A percentile compares a stretch with the other conserved stretches of the same genome.
Conservation (phyloP, 176 grass and related monocot species). For the Melocanna baccifera region DNA sequence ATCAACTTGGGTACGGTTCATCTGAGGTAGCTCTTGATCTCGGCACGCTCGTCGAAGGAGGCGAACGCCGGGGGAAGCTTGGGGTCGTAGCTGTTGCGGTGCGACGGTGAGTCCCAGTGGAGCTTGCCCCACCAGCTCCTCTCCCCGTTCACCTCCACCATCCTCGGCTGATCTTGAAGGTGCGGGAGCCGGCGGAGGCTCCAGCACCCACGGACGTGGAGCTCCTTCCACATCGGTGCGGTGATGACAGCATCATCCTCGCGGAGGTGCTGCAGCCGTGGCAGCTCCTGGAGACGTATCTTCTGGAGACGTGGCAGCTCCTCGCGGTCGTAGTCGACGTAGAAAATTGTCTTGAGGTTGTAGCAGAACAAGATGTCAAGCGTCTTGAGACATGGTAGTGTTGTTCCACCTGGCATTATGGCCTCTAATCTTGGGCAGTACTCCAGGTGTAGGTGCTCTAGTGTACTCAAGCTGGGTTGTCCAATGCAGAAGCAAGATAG, state of each 20-base stretch:
- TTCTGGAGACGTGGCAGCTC: not conserved
- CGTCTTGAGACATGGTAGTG: not conserved
- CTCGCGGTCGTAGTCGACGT: fast-evolving
- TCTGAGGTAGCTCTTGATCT: slow-evolving; percentile 17
- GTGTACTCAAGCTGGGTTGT: too few species aligned
- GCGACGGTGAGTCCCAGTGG: not conserved
- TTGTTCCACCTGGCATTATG: fast-evolving
- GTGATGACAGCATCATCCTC: not conserved
- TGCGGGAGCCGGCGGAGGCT: not conserved
- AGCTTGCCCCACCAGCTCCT: slow-evolving; percentile 15
- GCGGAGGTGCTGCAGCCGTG: not conserved
- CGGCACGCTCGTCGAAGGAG: not conserved
- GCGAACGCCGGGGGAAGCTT: not conserved
- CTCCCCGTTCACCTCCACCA: not conserved
- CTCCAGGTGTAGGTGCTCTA: slow-evolving; percentile 11
- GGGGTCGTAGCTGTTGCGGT: not conserved
- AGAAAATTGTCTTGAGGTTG: slow-evolving; percentile 23
- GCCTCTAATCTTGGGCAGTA: slow-evolving; percentile 8
- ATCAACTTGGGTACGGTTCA: not conserved
- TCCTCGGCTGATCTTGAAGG: not conserved
- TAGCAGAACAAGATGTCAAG: slow-evolving; percentile 24
- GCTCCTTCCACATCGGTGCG: not conserved
- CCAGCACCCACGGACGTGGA: not conserved
- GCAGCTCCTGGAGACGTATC: slow-evolving; percentile 14
- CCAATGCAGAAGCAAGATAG: not conserved